These are phyloP conservation scores for Malus domestica DNA, from an alignment of 306 rosid genomes.

Conservation along the genomic window DNA sequence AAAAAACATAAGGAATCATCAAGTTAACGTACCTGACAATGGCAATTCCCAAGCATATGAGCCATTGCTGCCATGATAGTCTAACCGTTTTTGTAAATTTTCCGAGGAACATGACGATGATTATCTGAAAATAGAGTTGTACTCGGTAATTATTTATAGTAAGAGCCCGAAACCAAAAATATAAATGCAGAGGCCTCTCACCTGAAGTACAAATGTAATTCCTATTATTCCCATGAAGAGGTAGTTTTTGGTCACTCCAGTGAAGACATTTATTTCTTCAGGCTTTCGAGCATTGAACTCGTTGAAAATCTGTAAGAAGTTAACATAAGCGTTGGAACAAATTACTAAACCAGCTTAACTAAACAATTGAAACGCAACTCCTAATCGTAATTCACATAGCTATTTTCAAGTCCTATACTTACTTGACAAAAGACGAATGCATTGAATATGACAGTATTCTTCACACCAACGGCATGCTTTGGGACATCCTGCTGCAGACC, in stretches of 20 bases:
- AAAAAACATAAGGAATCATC: neutral
- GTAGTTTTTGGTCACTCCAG: conserved; percentile 66
- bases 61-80: conserved; percentile 64
- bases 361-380: neutral
- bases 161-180: neutral
- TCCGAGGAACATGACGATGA: conserved; percentile 78
- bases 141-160: neutral
- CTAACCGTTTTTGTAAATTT: conserved; percentile 59
- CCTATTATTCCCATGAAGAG: conserved; percentile 73
- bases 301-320: conserved; percentile 57
- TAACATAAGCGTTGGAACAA: neutral
- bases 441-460: conserved; percentile 82
- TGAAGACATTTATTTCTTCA: conserved; percentile 69
- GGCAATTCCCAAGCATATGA: conserved; percentile 46
- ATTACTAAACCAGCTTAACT: neutral
- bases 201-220: conserved; percentile 73
- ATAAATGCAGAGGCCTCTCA: conserved; percentile 15
- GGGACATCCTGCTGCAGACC: conserved; percentile 19
- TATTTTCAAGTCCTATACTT: conserved; percentile 11
- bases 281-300: conserved; percentile 96
- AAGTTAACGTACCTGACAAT: conserved; percentile 46
- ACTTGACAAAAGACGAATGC: conserved; percentile 93
- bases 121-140: conserved; percentile 35
- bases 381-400: neutral
- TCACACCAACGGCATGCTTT: conserved; percentile 33